Conservation (phyloP, 169 alveolate species). For the Babesia caballi region DNA sequence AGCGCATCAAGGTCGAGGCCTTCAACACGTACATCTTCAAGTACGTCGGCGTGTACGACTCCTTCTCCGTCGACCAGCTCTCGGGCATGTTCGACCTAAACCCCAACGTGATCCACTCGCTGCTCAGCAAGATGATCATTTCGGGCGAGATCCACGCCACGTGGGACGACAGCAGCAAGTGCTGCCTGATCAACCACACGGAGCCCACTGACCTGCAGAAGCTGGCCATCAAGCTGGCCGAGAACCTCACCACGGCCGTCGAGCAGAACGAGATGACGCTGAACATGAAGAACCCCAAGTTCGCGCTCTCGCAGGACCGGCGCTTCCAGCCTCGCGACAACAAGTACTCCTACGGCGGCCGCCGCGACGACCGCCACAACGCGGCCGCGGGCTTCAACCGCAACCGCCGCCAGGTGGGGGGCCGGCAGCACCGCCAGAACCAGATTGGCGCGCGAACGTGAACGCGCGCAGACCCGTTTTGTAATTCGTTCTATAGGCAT, state of each 20-base stretch:
- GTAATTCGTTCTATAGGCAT: no score
- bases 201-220: slow-evolving; percentile 87
- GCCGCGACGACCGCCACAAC: slow-evolving; percentile 57
- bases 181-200: slow-evolving; percentile 83
- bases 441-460: neutral
- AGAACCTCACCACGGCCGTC: slow-evolving; percentile 79
- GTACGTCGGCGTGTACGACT: slow-evolving; percentile 79
- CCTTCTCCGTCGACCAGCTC: slow-evolving; percentile 83
- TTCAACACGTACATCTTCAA: slow-evolving; percentile 89
- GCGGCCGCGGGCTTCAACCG: slow-evolving; percentile 51
- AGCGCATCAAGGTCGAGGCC: slow-evolving; percentile 90
- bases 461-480: no score
- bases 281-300: slow-evolving; percentile 85
- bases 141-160: slow-evolving; percentile 85
- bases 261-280: slow-evolving; percentile 84
- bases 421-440: slow-evolving; percentile 7
- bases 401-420: slow-evolving; percentile 28
- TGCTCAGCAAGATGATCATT: slow-evolving; percentile 88
- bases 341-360: slow-evolving; percentile 45
- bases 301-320: slow-evolving; percentile 66
- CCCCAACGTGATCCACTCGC: slow-evolving; percentile 79
- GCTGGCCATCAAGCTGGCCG: slow-evolving; percentile 79
- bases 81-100: slow-evolving; percentile 82
- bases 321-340: slow-evolving; percentile 63
- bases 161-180: slow-evolving; percentile 88